These are phyloP conservation scores for Phytophthora melonis DNA, from an alignment of 352 stramenopile species.

Conservation along the genomic window DNA sequence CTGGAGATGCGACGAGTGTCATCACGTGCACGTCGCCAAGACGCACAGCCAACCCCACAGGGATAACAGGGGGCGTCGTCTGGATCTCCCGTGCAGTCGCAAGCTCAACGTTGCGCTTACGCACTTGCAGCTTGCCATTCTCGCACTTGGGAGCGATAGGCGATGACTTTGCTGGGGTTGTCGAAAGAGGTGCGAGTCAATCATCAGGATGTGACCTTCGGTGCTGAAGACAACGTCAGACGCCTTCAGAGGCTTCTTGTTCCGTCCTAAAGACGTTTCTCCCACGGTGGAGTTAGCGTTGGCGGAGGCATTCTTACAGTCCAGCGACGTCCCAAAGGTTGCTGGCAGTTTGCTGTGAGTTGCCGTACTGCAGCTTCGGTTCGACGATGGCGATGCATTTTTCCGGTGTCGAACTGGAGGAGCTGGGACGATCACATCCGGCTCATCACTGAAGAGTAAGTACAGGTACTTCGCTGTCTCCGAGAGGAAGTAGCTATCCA, in stretches of 20 bases:
- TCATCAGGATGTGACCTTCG: constrained; percentile 81
- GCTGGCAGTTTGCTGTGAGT: not conserved
- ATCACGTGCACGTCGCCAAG: constrained; percentile 66
- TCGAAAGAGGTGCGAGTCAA: constrained; percentile 68
- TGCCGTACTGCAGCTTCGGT: constrained; percentile 8
- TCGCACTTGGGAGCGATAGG: constrained; percentile 47
- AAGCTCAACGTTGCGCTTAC: constrained; percentile 52
- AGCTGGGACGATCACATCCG: constrained; percentile 72
- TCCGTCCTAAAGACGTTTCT: constrained; percentile 17
- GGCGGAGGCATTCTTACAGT: constrained; percentile 9
- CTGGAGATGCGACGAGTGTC: constrained; percentile 74
- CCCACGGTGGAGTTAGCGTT: constrained; percentile 26
- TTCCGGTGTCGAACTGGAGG: not conserved
- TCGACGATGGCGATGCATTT: constrained; percentile 14
- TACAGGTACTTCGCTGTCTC: constrained; percentile 99
- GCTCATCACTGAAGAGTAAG: constrained; percentile 97
- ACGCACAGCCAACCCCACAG: constrained; percentile 70
- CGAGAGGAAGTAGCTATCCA: constrained; percentile 99
- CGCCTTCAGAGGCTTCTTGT: constrained; percentile 59
- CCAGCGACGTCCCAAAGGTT: constrained; percentile 4
- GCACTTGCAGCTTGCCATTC: constrained; percentile 57
- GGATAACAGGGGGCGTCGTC: constrained; percentile 31
- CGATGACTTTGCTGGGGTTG: constrained; percentile 5
- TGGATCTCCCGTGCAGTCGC: constrained; percentile 26
- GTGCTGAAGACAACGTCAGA: constrained; percentile 86